phyloP scores from a whole-genome alignment of 805 yeast species.

The Zygosaccharomyces lentus region DNA sequence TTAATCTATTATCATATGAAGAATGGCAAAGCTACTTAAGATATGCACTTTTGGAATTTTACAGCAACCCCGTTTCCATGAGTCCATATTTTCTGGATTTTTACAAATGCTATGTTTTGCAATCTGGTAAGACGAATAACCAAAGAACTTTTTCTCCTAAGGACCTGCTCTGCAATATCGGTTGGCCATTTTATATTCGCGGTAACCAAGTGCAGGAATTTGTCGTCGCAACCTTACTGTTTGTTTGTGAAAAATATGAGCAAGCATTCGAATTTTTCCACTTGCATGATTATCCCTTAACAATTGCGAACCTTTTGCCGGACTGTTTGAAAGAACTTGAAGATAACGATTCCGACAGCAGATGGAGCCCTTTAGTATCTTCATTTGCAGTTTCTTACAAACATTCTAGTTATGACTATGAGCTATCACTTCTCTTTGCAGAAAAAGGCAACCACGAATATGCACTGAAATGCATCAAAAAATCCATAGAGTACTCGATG shows the following conservation, averaged over 20 bases:
- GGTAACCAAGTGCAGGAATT: constrained; percentile 25
- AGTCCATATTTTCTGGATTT: constrained; percentile 23
- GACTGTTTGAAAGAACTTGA: constrained; percentile 16
- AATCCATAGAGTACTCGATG: constrained; percentile 26
- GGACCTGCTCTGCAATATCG: constrained; percentile 18
- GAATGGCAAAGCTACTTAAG: constrained; percentile 22
- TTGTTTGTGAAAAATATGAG: constrained; percentile 24
- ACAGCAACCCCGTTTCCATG: constrained; percentile 10
- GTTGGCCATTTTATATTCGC: constrained; percentile 20
- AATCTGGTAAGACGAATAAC: constrained; percentile 6
- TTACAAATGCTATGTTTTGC: constrained; percentile 18
- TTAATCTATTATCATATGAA: constrained; percentile 22
- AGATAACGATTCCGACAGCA: constrained; percentile 9
- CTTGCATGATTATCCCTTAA: constrained; percentile 24
- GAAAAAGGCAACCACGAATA: constrained; percentile 19
- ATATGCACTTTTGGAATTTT: constrained; percentile 15
- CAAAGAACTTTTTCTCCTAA: constrained; percentile 4
- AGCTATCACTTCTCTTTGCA: constrained; percentile 27
- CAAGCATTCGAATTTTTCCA: constrained; percentile 28
- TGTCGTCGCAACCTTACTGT: constrained; percentile 26
- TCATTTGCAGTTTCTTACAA: constrained; percentile 19
- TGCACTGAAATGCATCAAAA: constrained; percentile 28
- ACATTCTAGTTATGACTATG: constrained; percentile 24
- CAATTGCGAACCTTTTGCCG: constrained; percentile 19
- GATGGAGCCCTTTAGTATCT: constrained; percentile 25